Evolutionary conservation across 164 flowering plant genomes (phyloP).

Genomic region (Berberis thunbergii): DNA sequence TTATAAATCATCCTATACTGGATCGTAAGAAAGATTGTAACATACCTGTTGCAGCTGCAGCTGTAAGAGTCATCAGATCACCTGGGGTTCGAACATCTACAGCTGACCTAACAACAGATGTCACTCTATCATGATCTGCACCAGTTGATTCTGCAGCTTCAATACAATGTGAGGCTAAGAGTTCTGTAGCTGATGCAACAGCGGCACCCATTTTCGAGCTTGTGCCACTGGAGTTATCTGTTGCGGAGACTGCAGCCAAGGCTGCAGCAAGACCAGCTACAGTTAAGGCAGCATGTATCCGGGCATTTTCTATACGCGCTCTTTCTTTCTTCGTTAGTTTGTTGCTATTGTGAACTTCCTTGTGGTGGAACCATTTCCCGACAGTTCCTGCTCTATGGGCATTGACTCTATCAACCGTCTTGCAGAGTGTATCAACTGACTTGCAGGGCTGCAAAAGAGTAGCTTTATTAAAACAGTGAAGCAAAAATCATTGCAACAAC

Average conservation of each 20-base stretch:
- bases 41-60: constrained; percentile 95
- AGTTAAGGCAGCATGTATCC: constrained; percentile 57
- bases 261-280: constrained; percentile 88
- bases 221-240: constrained; percentile 23
- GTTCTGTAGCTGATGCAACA: constrained; percentile 73
- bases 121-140: constrained; percentile 57
- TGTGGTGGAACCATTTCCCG: constrained; percentile 74
- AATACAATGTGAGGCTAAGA: constrained; percentile 74
- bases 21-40: no score
- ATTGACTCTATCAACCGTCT: constrained; percentile 14
- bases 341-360: constrained; percentile 23
- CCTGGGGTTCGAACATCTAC: constrained; percentile 61
- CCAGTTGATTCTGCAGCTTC: constrained; percentile 88
- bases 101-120: constrained; percentile 64
- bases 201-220: constrained; percentile 56
- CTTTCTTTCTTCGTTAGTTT: constrained; percentile 61
- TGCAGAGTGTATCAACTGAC: constrained; percentile 6
- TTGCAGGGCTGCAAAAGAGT: constrained; percentile 18
- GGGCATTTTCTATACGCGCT: constrained; percentile 60
- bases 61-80: constrained; percentile 81
- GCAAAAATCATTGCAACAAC: no score
- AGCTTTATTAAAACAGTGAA: neutral
- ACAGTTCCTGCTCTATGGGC: constrained; percentile 26
- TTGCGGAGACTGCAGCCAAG: constrained; percentile 62
- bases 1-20: no score